A percentile compares a stretch with the other conserved stretches of the same genome.
Evolutionary conservation across 768 basidiomycete genomes (phyloP).

Genomic region (Megacollybia marginata): DNA sequence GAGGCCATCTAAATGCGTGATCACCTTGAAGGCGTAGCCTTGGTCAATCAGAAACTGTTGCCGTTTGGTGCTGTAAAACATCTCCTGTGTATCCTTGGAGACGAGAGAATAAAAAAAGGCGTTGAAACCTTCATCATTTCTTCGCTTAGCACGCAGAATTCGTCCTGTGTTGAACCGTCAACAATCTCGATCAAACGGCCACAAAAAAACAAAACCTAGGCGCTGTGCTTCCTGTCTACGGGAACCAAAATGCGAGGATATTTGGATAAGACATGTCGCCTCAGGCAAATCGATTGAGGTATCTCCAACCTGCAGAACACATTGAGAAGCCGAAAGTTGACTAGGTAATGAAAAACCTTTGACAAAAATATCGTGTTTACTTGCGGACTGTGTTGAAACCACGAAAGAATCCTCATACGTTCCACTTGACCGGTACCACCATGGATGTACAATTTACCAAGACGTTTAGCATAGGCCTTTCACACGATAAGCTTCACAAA

Average conservation of each 20-base stretch:
- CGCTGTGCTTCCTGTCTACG: constrained; percentile 97
- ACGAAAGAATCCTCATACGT: constrained; percentile 88
- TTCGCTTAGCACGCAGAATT: constrained; percentile 91
- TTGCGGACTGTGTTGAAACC: constrained; percentile 91
- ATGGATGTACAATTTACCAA: constrained; percentile 93
- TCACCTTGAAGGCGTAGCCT: constrained; percentile 99
- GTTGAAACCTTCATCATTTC: constrained; percentile 99
- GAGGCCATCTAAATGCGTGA: constrained; percentile 93
- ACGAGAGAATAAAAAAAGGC: constrained; percentile 99
- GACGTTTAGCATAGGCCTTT: constrained; percentile 88
- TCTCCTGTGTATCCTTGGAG: constrained; percentile 98
- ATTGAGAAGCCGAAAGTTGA: not conserved
- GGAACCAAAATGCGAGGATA: constrained; percentile 98
- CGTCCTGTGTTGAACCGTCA: constrained; percentile 47
- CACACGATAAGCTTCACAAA: constrained; percentile 4
- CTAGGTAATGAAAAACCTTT: constrained; percentile 47
- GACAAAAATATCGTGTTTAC: constrained; percentile 99
- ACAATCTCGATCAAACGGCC: too few relatives aligned
- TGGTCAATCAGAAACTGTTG: constrained; percentile 99
- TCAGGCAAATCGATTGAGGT: constrained; percentile 98
- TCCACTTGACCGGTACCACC: constrained; percentile 93
- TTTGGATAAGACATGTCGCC: constrained; percentile 98
- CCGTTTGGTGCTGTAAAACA: constrained; percentile 98
- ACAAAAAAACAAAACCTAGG: constrained; percentile 45
- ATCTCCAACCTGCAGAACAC: constrained; percentile 71